A percentile compares a stretch with the other conserved stretches of the same genome.
Conservation (phyloP, 73 alveolate genomes). For the Breviolum minutum region DNA sequence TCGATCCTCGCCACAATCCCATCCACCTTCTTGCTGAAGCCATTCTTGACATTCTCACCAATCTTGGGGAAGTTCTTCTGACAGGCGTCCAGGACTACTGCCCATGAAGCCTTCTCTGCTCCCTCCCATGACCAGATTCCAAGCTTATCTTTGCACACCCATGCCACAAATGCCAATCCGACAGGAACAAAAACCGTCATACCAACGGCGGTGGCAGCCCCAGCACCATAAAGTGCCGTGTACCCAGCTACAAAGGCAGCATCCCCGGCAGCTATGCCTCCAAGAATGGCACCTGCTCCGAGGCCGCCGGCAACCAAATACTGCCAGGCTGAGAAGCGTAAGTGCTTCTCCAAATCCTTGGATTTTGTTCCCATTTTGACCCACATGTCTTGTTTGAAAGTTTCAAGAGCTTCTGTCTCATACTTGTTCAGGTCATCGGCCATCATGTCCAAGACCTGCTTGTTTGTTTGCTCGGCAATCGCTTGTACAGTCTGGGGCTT, state of each 20-base stretch:
- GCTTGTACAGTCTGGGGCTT: background rate
- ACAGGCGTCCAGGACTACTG: background rate
- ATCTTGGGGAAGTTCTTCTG: background rate
- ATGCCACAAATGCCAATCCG: background rate
- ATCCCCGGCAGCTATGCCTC: background rate
- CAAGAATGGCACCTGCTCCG: background rate
- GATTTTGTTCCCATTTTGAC: background rate
- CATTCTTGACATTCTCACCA: background rate
- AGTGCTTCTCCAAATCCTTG: background rate
- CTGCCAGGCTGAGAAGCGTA: background rate
- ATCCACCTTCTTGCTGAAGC: conserved; percentile 10
- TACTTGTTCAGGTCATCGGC: background rate
- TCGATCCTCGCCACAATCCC: background rate
- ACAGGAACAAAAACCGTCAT: background rate
- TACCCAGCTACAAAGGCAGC: background rate
- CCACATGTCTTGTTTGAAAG: background rate
- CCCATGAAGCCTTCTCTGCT: conserved; percentile 1
- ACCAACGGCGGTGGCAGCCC: background rate
- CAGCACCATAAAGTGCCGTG: background rate
- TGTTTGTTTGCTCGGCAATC: background rate
- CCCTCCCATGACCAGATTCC: conserved; percentile 28
- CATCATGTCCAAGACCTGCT: background rate
- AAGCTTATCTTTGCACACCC: background rate
- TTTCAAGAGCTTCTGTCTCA: background rate
- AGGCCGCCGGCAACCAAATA: background rate